Base-by-base conservation (phyloP, 2,329 filamentous ascomycete genomes). In the Hypoxylon sp. region DNA sequence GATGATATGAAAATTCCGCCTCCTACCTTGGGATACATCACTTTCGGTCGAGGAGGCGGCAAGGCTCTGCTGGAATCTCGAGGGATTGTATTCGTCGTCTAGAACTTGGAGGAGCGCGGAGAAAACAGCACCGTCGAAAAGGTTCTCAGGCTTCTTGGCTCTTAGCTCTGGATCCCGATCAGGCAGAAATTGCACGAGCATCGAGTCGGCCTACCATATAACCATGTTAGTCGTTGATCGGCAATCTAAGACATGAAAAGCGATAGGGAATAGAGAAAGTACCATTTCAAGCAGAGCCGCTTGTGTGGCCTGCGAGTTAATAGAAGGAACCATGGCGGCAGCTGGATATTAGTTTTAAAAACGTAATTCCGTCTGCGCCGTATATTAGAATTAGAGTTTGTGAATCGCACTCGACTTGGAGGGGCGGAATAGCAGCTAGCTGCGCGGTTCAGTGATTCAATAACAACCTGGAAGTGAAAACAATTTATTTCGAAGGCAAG, bases 31-130 rank as follows among this genome's bases (percentile, higher is more conserved):
- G n/a, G 48, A 57, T 54, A 37, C 51, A 50, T 87, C 83, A 75
- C 84, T 81, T 71, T 84, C 83, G 66, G 81, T 78, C 52, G 82
- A 80, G 31, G 81, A 79, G 57, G 81, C 79, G 51, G 81, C 77
- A 66, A 78, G 70, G 53, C 73, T 83, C 51, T 82, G 80, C 63
- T 87, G 83, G 61, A 90, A 84, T 67, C 87, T 82, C 0, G 83
- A 80, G 31, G 84, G 82, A 74, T 87, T 84, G 74, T 89, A 91
- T 66, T 84, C 81, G 35, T 83, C 76, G 72, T 90, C 87, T 52
- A 91, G 80, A 73, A 89, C 85, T 76, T 86, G 83, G 65, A 90
- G 84, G 51, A 89, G 83, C 70, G 86, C 80, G 44, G 84, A 86
- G 70, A 89, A 84, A 33, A 86, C 78, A 64, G 84, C 78, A 59